Base-by-base conservation (phyloP, 495 filamentous ascomycete species). In the Hypoxylon trugodes region DNA sequence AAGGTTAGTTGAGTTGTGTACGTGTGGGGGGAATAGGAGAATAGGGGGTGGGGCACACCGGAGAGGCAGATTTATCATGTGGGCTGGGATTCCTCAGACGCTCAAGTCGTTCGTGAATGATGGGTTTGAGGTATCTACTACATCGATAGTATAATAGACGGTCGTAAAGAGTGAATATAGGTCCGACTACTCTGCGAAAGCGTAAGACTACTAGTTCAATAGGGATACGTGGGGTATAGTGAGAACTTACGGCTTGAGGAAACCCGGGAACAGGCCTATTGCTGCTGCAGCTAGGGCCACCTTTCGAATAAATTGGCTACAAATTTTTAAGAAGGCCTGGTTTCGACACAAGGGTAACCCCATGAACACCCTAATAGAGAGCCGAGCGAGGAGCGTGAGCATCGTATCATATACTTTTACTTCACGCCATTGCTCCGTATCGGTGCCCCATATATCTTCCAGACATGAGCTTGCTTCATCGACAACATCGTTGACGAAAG, bases 331-430 rank as follows among this genome's bases (percentile, higher is more conserved):
- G 72, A 79, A 84, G 3, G 72, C 68, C 7, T 66, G 59, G 42
- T 83, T 73, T 1, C 75, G 80, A 49, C 81, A 82, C 4, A 82
- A 60, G 8, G 74, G 69, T 1, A 71, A 49, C 3, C 83, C 82
- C 33, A 82, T 67, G 19, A 84, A 76, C 19, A 82, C 72, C 16
- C 77, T 64, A 8, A 74, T 75, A 0, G 77, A 77, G 2, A 82
- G 58, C 15, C 79, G 72, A 9, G 75, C 69, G 24, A 83, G 65
- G 16, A 81, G 59, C 7, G 69, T 53, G 12, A 79, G 64, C 51
- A 80, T 73, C 3, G 72, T 76, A 2, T 76, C 66, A 40, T 77
- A 76, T 8, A 80, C 69, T 4, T 48, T 59, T 9, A 82, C 68
- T 8, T 77, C 74, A 8, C 54, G 74, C 77, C 76, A 80, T 9